Evolutionary conservation across 83 land plant species (phyloP).

Genomic region (Picea abies): DNA sequence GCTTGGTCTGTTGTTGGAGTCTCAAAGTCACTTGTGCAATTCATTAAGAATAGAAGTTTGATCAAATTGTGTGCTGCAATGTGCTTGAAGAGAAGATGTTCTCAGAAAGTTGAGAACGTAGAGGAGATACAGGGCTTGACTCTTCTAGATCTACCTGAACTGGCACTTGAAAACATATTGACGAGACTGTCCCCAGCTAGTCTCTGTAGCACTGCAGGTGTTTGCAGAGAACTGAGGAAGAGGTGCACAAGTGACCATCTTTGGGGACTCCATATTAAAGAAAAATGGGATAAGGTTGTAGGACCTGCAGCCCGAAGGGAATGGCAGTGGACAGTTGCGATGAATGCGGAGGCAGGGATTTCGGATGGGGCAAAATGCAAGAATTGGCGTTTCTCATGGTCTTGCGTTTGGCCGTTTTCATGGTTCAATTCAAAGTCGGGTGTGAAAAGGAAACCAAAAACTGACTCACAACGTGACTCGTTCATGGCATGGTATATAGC

Average conservation of each 20-base stretch:
- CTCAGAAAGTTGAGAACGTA: slow-evolving; percentile 26
- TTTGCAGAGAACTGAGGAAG: slow-evolving; percentile 72
- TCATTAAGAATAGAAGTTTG: slow-evolving; percentile 2
- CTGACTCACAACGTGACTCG: slow-evolving; percentile 36
- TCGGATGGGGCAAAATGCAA: slow-evolving; percentile 26
- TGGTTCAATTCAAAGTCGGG: slow-evolving; percentile 33
- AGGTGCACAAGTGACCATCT: slow-evolving; percentile 71
- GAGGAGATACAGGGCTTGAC: slow-evolving; percentile 37
- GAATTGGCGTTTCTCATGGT: slow-evolving; percentile 19
- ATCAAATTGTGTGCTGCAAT: slow-evolving; percentile 14
- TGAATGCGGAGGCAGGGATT: slow-evolving; percentile 20
- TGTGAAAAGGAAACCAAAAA: slow-evolving; percentile 11
- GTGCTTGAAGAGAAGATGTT: slow-evolving; percentile 25
- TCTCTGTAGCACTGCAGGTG: slow-evolving; percentile 66
- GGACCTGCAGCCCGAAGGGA: slow-evolving; percentile 68
- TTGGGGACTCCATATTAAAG: slow-evolving; percentile 75
- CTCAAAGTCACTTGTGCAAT: background rate
- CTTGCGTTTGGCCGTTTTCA: slow-evolving; percentile 55
- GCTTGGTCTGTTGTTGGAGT: background rate
- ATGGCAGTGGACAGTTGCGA: slow-evolving; percentile 63
- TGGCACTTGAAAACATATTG: slow-evolving; percentile 78
- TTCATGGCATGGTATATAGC: slow-evolving; percentile 86
- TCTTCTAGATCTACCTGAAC: slow-evolving; percentile 85
- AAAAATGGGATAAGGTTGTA: slow-evolving; percentile 77
- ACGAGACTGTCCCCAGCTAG: slow-evolving; percentile 61